These are phyloP conservation scores for Hymenoscyphus occultus DNA, from an alignment of 2,329 filamentous ascomycete genomes.

Conservation along the genomic window DNA sequence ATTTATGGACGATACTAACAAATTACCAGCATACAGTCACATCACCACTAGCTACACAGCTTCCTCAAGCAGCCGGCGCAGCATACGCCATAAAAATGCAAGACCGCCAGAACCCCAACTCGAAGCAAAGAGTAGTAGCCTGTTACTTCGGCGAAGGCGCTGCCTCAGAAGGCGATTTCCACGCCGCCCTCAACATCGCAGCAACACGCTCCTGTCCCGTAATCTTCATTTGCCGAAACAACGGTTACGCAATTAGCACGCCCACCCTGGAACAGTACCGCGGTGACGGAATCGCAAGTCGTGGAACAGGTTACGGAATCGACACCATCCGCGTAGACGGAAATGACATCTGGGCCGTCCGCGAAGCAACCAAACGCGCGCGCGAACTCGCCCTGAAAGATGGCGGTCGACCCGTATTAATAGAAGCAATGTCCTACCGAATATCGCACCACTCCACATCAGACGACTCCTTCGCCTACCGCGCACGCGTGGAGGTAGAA, in stretches of 20 bases:
- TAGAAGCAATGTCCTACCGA: slow-evolving; percentile 98
- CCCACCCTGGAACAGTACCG: slow-evolving; percentile 88
- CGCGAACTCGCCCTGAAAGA: slow-evolving; percentile 58
- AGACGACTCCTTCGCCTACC: slow-evolving; percentile 95
- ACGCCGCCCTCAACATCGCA: slow-evolving; percentile 86
- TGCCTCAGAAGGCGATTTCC: slow-evolving; percentile 88
- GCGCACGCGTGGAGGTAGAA: slow-evolving; percentile 87
- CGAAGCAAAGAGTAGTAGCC: slow-evolving; percentile 65
- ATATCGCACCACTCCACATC: slow-evolving; percentile 96
- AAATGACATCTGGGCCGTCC: slow-evolving; percentile 90
- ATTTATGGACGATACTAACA: background rate
- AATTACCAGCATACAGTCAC: slow-evolving; percentile 71
- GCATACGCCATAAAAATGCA: slow-evolving; percentile 87
- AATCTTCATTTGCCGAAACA: slow-evolving; percentile 89
- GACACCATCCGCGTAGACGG: slow-evolving; percentile 89
- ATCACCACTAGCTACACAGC: slow-evolving; percentile 81
- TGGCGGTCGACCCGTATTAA: slow-evolving; percentile 62
- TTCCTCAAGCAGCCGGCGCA: slow-evolving; percentile 82
- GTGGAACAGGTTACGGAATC: slow-evolving; percentile 88
- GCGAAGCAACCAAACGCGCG: slow-evolving; percentile 75
- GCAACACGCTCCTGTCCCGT: slow-evolving; percentile 85
- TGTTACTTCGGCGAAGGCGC: slow-evolving; percentile 92
- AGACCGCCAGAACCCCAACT: slow-evolving; percentile 65
- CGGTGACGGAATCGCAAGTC: slow-evolving; percentile 84
- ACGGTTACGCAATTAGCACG: slow-evolving; percentile 87